Base-by-base conservation (phyloP, 164 flowering plant species). In the Berberis vulgaris region DNA sequence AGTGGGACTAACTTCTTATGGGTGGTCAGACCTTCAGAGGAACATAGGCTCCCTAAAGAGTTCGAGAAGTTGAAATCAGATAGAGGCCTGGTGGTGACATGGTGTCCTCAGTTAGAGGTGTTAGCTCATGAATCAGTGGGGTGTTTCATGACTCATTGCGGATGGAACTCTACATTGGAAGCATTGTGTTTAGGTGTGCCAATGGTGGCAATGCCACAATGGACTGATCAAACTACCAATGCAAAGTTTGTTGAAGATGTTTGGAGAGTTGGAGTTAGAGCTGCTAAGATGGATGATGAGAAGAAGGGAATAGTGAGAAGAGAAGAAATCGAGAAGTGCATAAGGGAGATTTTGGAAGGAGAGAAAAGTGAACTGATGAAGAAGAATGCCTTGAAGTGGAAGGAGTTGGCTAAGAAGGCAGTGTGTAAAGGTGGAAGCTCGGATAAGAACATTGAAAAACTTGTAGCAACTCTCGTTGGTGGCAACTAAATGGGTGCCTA, bases 101-200 rank as follows among this genome's bases (percentile, higher is more conserved):
- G 81, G 81, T 55, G 79, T 42, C 65, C 76, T 1, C 81, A 78
- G 54, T 61, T 72, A 45, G 63, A 72, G 5, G 79, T 76, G 52
- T 50, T 76, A 12, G 52, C 66, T 3, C 57, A 62, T 50, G 7
- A 43, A 39, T 71, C 76, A 1, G 59, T 76, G 0, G 79, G 79
- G 2, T 76, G 79, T 60, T 76, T 76, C 45, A n/a, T 72, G 12
- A 69, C 76, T 0, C 76, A 76, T 42, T 65, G 73, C 42, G 81
- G 81, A 0, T 78, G 79, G 79, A 78, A 78, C 50, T 78, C 79
- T 3, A 73, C 71, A 5, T 3, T 68, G 1, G 81, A 75, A 58
- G 78, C 69, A 13, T 55, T 78, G 67, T 71, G 77, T 65, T 43
- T 75, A 10, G 79, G 81, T 1, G 75, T 75, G 63, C 79, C 79